Conservation (phyloP, 345 rosid genomes). For the Erodium maritimum region DNA sequence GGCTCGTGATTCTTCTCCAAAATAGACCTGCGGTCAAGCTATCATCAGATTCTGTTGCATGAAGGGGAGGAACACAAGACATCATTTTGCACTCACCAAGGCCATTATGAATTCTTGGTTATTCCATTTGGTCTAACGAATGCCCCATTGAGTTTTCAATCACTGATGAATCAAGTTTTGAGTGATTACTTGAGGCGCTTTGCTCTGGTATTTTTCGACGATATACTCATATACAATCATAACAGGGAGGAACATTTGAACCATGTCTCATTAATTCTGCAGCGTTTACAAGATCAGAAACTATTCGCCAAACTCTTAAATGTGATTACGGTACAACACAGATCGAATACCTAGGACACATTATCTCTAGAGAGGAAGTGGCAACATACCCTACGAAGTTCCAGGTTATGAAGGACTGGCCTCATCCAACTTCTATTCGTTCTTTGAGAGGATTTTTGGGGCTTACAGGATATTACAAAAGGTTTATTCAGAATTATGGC, state of each 20-base stretch:
- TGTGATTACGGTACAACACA: neutral
- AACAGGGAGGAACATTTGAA: neutral
- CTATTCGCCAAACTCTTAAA: neutral
- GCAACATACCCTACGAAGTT: neutral
- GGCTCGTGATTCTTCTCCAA: too few species aligned
- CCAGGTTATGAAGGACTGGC: neutral
- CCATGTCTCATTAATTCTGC: neutral
- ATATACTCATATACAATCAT: too few species aligned
- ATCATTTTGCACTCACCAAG: too few species aligned
- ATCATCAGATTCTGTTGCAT: too few species aligned
- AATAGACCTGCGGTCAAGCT: too few species aligned
- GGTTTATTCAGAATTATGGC: neutral
- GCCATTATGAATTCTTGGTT: too few species aligned
- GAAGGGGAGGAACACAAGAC: too few species aligned
- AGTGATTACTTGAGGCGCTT: neutral
- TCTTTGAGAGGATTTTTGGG: conserved; percentile 1
- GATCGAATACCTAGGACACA: neutral
- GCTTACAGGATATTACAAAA: neutral
- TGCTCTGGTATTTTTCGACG: neutral
- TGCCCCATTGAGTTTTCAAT: too few species aligned
- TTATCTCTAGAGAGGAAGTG: neutral
- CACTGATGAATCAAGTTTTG: too few species aligned
- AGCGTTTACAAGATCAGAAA: neutral
- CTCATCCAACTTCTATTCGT: neutral
- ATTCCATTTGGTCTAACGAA: too few species aligned